Evolutionary conservation across 495 filamentous ascomycete species (phyloP), one percentile per base, ranked within the genome.

Genomic region (Pyrenopolyporus hunteri): DNA sequence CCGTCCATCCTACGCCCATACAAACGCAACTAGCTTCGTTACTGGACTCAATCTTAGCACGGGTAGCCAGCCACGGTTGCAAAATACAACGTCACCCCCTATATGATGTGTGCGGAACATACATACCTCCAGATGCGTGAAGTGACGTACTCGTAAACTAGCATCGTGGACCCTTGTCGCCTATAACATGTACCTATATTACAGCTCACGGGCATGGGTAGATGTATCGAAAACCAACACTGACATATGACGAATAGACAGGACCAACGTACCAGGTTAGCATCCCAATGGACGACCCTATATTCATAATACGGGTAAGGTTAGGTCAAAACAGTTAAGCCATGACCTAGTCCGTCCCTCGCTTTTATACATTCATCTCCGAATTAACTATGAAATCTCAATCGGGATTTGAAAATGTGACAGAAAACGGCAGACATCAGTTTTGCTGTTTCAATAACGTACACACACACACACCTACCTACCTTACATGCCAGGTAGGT

Each of bases 71-170:
- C n/a, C n/a, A n/a, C n/a, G n/a, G n/a, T n/a, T n/a, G n/a, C n/a
- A n/a, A n/a, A n/a, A n/a, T n/a, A n/a, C n/a, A n/a, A n/a, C n/a
- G n/a, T n/a, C n/a, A n/a, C n/a, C n/a, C n/a, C n/a, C n/a, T n/a
- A n/a, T n/a, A n/a, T n/a, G n/a, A 11, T 8, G n/a, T 40, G 46
- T 19, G 25, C 17, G 19, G 37, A 20, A 9, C 37, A 22, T 42
- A 4, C 4, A n/a, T 3, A 23, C n/a, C 20, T 42, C 20, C 10
- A 42, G 19, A 42, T 23, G 37, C 42, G n/a, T n/a, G n/a, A n/a
- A 40, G 44, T 57, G 43, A 57, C 54, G 54, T 49, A 57, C 44
- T 31, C 31, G 23, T 36, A n/a, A 47, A 44, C 35, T 49, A 49
- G 7, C 22, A 6, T 32, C 39, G 14, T 14, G 8, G 16, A 36